Conservation (phyloP, 331 rosid genomes). For the Saraca asoca region DNA sequence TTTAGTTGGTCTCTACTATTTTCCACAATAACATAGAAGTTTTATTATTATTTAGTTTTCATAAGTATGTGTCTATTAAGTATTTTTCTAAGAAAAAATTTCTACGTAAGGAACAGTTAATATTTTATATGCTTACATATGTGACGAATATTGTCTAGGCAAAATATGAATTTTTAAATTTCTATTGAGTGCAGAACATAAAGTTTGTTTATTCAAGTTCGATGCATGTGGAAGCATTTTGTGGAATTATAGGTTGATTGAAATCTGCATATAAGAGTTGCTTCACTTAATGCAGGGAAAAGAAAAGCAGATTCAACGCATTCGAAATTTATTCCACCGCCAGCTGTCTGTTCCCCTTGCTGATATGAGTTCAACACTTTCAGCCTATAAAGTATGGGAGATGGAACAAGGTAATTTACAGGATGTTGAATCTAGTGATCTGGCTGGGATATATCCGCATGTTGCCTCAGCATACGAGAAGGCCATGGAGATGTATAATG, state of each 20-base stretch:
- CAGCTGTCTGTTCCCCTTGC: slow-evolving; percentile 80
- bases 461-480: slow-evolving; percentile 67
- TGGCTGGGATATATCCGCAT: slow-evolving; percentile 56
- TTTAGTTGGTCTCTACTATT: slow-evolving; percentile 5
- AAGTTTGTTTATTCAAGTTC: slow-evolving; percentile 27
- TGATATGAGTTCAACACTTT: slow-evolving; percentile 68
- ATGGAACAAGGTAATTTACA: slow-evolving; percentile 55
- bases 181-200: slow-evolving; percentile 15
- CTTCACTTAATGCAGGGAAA: slow-evolving; percentile 56
- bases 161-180: background rate
- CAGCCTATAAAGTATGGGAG: slow-evolving; percentile 83
- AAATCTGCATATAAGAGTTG: slow-evolving; percentile 28
- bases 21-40: background rate
- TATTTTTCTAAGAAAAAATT: too few relatives aligned
- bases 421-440: slow-evolving; percentile 45
- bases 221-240: slow-evolving; percentile 28
- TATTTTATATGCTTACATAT: slow-evolving; percentile 14
- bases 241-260: slow-evolving; percentile 26
- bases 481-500: slow-evolving; percentile 76
- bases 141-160: background rate
- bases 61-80: too few relatives aligned
- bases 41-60: background rate
- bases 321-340: slow-evolving; percentile 77
- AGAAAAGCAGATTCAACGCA: slow-evolving; percentile 73
- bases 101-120: background rate